These are phyloP conservation scores for Suhomyces chickasaworum DNA, from an alignment of 1,139 yeast species.

Conservation along the genomic window DNA sequence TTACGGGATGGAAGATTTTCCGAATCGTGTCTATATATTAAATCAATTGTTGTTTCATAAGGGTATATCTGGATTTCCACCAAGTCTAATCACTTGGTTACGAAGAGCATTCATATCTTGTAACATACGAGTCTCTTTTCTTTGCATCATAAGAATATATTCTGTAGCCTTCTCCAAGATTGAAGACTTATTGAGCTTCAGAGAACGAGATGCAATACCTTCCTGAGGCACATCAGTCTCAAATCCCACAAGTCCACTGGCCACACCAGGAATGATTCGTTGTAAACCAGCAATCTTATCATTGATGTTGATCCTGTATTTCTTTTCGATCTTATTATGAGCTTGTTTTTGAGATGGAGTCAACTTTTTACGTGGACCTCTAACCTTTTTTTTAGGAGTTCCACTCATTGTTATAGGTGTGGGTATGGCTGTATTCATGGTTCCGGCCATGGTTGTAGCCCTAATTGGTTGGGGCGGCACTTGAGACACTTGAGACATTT, in stretches of 20 bases:
- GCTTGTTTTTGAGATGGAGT: conserved; percentile 68
- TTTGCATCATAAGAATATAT: conserved; percentile 53
- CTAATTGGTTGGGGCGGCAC: conserved; percentile 1
- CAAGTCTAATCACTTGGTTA: conserved; percentile 10
- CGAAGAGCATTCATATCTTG: conserved; percentile 28
- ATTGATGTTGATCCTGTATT: conserved; percentile 71
- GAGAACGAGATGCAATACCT: conserved; percentile 12
- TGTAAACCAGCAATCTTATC: conserved; percentile 70
- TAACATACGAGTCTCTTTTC: conserved; percentile 40
- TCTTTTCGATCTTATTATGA: conserved; percentile 69
- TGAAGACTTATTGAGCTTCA: conserved; percentile 60
- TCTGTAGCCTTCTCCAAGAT: conserved; percentile 68
- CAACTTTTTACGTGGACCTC: conserved; percentile 59
- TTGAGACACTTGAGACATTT: neutral
- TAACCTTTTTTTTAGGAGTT: conserved; percentile 43
- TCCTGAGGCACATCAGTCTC: conserved; percentile 8
- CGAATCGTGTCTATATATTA: neutral
- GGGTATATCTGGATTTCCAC: conserved; percentile 2
- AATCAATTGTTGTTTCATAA: neutral
- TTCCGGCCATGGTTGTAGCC: neutral
- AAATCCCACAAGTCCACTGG: conserved; percentile 52
- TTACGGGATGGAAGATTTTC: neutral
- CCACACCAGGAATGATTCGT: conserved; percentile 64
- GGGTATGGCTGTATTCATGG: too few species aligned
- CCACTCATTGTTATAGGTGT: neutral